phyloP scores from a whole-genome alignment of 208 protist species.

The Endotrypanum monterogeii region DNA sequence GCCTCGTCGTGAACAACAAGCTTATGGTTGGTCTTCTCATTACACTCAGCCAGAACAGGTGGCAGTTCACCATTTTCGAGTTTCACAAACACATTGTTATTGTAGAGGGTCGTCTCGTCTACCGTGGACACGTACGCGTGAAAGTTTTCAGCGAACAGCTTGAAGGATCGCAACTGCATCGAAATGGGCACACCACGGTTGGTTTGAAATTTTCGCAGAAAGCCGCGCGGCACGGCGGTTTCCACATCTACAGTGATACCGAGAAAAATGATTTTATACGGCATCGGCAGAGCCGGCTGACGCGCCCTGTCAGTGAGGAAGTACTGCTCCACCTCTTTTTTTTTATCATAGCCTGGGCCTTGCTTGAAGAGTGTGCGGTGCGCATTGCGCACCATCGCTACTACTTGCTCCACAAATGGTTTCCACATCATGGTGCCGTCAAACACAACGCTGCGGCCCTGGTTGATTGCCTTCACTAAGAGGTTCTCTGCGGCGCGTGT shows the following conservation, averaged over 20 bases:
- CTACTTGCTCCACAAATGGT: slow-evolving; percentile 81
- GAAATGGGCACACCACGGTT: slow-evolving; percentile 80
- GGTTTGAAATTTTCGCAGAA: slow-evolving; percentile 82
- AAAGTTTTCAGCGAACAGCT: slow-evolving; percentile 86
- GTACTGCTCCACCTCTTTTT: slow-evolving; percentile 63
- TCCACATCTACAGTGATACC: slow-evolving; percentile 89
- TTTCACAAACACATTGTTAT: slow-evolving; percentile 89
- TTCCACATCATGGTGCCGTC: slow-evolving; percentile 93
- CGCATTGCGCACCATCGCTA: slow-evolving; percentile 80
- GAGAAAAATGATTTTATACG: slow-evolving; percentile 78
- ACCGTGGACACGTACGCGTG: slow-evolving; percentile 55
- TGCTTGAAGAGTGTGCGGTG: slow-evolving; percentile 69
- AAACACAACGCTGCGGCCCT: slow-evolving; percentile 81
- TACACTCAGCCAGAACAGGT: slow-evolving; percentile 66
- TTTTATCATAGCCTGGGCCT: slow-evolving; percentile 61
- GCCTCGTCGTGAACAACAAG: slow-evolving; percentile 62
- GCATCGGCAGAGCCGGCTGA: slow-evolving; percentile 34
- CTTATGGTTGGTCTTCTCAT: slow-evolving; percentile 19
- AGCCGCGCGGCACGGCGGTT: slow-evolving; percentile 82
- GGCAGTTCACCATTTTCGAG: slow-evolving; percentile 83
- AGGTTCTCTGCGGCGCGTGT: slow-evolving; percentile 77
- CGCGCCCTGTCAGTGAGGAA: slow-evolving; percentile 49
- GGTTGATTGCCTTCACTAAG: slow-evolving; percentile 81
- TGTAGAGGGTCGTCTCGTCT: slow-evolving; percentile 75
- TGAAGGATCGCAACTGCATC: slow-evolving; percentile 85